A percentile compares a stretch with the other conserved stretches of the same genome.
These are phyloP conservation scores for Avena eriantha DNA, from an alignment of 176 grass and related monocot species.

Conservation along the genomic window DNA sequence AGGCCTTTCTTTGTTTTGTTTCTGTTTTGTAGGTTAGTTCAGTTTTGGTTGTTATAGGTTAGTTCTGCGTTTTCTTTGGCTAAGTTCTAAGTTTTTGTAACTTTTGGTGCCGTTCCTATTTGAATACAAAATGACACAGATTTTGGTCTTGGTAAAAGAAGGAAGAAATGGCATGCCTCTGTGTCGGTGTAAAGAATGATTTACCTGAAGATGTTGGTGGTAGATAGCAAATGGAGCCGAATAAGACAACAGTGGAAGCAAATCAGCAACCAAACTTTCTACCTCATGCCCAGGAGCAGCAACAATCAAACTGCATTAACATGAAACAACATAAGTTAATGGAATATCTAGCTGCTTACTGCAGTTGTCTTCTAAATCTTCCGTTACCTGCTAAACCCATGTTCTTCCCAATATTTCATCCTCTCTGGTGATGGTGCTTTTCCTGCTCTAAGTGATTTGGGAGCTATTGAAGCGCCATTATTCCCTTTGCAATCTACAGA, in stretches of 20 bases:
- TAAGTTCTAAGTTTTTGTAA: background rate
- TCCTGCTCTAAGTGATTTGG: conserved; percentile 58
- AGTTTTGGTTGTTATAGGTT: background rate
- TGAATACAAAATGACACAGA: background rate
- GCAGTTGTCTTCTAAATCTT: conserved; percentile 12
- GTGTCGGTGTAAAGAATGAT: conserved; percentile 6
- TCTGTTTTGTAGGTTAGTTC: background rate
- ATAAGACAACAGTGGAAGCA: conserved; percentile 85
- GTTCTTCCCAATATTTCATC: conserved; percentile 78
- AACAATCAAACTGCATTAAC: conserved; percentile 84
- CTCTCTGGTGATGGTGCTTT: conserved; percentile 62
- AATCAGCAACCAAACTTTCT: conserved; percentile 65
- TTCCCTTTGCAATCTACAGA: conserved; percentile 52
- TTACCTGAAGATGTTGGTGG: conserved; percentile 91
- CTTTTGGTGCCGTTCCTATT: background rate
- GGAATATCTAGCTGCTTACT: conserved; percentile 8
- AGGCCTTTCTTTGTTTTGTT: background rate
- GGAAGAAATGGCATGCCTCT: background rate
- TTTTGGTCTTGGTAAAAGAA: background rate
- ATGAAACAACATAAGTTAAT: conserved; percentile 27
- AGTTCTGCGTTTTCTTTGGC: background rate
- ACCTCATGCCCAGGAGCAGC: conserved; percentile 79
- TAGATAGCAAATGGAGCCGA: conserved; percentile 95
- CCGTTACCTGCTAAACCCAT: conserved; percentile 85
- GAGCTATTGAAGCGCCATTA: conserved; percentile 44